Evolutionary conservation across 2,329 filamentous ascomycete species (phyloP).

Genomic region (Fusarium dimerum): DNA sequence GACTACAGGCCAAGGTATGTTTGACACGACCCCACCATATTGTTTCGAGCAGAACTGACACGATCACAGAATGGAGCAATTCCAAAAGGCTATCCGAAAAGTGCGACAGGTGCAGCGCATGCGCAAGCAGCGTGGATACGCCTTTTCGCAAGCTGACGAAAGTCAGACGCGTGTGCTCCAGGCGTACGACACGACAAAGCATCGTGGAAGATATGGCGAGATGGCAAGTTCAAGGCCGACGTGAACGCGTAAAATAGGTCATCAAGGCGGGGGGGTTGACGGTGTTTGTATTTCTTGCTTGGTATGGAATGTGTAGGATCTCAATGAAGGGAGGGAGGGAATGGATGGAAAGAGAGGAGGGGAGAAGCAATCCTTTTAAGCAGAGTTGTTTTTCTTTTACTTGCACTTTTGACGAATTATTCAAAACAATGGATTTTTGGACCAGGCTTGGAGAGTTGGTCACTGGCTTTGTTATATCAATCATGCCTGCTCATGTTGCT

Average conservation of each 20-base stretch:
- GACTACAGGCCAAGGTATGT: slow-evolving; percentile 91
- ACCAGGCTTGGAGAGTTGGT: too few species aligned
- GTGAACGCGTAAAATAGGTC: slow-evolving; percentile 14
- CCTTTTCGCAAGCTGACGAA: slow-evolving; percentile 97
- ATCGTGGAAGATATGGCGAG: slow-evolving; percentile 90
- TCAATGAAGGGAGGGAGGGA: too few species aligned
- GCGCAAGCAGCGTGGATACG: slow-evolving; percentile 98
- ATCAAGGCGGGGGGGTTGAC: slow-evolving; percentile 3
- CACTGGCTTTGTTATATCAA: too few species aligned
- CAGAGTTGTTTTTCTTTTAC: too few species aligned
- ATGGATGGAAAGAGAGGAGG: slow-evolving; percentile 2
- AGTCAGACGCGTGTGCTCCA: slow-evolving; percentile 92
- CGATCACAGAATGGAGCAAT: slow-evolving; percentile 85
- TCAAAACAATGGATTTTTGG: too few species aligned
- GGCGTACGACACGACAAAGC: slow-evolving; percentile 94
- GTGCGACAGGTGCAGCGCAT: slow-evolving; percentile 97
- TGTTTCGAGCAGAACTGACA: slow-evolving; percentile 7
- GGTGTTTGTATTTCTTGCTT: too few species aligned
- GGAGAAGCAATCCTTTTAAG: too few species aligned
- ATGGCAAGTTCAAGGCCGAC: slow-evolving; percentile 64
- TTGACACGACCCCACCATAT: not conserved
- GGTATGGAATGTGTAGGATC: too few species aligned
- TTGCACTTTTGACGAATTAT: too few species aligned
- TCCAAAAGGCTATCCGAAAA: slow-evolving; percentile 98
- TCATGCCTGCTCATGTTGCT: too few species aligned